These are phyloP conservation scores for Coemansia sp. DNA, from an alignment of 192 early-diverging fungal species.

Conservation along the genomic window DNA sequence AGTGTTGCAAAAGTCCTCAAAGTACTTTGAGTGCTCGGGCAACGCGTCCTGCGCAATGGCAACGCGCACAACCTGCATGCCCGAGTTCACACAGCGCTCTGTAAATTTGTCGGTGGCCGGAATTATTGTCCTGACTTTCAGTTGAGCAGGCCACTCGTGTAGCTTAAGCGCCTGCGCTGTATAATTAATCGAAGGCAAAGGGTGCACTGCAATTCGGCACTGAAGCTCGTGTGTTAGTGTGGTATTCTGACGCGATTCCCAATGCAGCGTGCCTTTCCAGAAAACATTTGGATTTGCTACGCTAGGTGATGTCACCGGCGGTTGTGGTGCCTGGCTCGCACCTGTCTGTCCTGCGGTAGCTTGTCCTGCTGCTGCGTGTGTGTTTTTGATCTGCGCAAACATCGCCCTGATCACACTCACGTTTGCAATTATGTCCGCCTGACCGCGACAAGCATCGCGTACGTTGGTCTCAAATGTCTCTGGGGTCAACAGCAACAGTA, in stretches of 20 bases:
- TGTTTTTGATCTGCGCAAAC: slow-evolving; percentile 17
- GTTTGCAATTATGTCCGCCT: slow-evolving; percentile 32
- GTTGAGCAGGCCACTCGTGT: slow-evolving; percentile 43
- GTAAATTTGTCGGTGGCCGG: slow-evolving; percentile 21
- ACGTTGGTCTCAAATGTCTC: slow-evolving; percentile 31
- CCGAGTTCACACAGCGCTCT: slow-evolving; percentile 25
- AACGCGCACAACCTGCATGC: slow-evolving; percentile 38
- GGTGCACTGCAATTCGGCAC: slow-evolving; percentile 26
- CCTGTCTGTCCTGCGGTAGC: slow-evolving; percentile 10
- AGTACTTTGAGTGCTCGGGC: slow-evolving; percentile 27
- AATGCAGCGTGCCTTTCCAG: slow-evolving; percentile 35
- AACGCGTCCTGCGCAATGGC: slow-evolving; percentile 9
- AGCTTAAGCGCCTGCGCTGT: slow-evolving; percentile 21
- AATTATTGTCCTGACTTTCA: slow-evolving; percentile 20
- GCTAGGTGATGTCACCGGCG: neutral
- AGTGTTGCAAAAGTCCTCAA: slow-evolving; percentile 43
- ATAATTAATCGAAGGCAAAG: slow-evolving; percentile 23
- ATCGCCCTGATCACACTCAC: slow-evolving; percentile 8
- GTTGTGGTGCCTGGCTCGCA: neutral
- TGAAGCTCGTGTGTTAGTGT: slow-evolving; percentile 19
- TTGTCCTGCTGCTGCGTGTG: slow-evolving; percentile 17
- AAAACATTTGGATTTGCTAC: slow-evolving; percentile 6
- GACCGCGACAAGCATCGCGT: slow-evolving; percentile 29
- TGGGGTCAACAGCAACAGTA: slow-evolving; percentile 19
- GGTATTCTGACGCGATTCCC: slow-evolving; percentile 33